phyloP scores from a whole-genome alignment of 2,329 filamentous ascomycete genomes.

The Gnomoniopsis sp. region DNA sequence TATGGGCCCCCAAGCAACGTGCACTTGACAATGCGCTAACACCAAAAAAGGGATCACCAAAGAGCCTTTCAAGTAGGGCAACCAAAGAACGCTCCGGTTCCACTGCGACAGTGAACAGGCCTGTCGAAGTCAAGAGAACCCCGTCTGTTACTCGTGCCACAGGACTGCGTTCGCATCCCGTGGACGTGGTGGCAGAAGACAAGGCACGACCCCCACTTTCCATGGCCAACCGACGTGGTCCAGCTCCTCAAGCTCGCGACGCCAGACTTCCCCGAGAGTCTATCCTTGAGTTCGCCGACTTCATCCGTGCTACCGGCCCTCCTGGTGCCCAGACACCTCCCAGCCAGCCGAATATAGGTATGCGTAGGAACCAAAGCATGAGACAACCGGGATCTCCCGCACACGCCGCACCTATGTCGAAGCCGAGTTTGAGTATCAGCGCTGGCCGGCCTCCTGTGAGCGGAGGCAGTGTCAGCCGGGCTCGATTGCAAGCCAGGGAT shows the following conservation, averaged over 20 bases:
- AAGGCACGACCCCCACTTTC: conserved; percentile 27
- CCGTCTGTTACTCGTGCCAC: conserved; percentile 31
- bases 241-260: conserved; percentile 58
- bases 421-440: conserved; percentile 27
- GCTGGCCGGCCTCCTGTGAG: conserved; percentile 32
- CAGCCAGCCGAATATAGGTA: conserved; percentile 19
- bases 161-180: conserved; percentile 35
- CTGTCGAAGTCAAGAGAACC: conserved; percentile 32
- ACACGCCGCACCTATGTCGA: conserved; percentile 25
- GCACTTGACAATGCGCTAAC: neutral
- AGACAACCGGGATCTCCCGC: conserved; percentile 30
- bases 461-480: conserved; percentile 34
- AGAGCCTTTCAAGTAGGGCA: conserved; percentile 26
- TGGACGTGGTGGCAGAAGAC: conserved; percentile 21
- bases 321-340: conserved; percentile 38
- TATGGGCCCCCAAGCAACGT: conserved; percentile 37
- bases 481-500: conserved; percentile 68
- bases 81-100: conserved; percentile 44
- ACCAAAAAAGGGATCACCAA: conserved; percentile 11
- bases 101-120: conserved; percentile 38
- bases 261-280: conserved; percentile 69
- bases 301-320: conserved; percentile 82
- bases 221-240: conserved; percentile 30
- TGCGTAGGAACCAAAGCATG: conserved; percentile 19
- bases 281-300: conserved; percentile 80